phyloP scores from a whole-genome alignment of 2,329 filamentous ascomycete genomes.

The Penicillium rolfsii region DNA sequence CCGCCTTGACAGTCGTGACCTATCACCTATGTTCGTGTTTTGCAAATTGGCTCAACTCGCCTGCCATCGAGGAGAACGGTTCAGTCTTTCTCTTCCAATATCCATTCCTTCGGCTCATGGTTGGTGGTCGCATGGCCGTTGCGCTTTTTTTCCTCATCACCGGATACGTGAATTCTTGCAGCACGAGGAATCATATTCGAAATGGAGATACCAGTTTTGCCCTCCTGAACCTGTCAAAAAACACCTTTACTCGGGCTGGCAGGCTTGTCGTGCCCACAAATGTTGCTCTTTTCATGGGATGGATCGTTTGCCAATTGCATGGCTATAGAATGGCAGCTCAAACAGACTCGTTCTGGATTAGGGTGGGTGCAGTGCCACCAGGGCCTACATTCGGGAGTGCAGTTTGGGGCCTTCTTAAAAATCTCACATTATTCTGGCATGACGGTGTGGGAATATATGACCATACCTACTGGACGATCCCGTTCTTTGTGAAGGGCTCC shows the following conservation, averaged over 20 bases:
- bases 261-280: constrained; percentile 33
- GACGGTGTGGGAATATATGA: constrained; percentile 47
- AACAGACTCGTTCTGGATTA: constrained; percentile 32
- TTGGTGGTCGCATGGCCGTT: constrained; percentile 30
- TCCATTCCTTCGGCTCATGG: constrained; percentile 32
- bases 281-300: constrained; percentile 26
- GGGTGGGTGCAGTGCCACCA: constrained; percentile 13
- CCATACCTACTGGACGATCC: constrained; percentile 49
- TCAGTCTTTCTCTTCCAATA: constrained; percentile 29
- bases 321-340: constrained; percentile 27
- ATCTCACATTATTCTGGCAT: constrained; percentile 39
- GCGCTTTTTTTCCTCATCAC: constrained; percentile 38
- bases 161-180: constrained; percentile 37
- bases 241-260: constrained; percentile 15
- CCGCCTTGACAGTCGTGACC: constrained; percentile 48
- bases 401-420: constrained; percentile 23
- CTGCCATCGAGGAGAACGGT: constrained; percentile 30
- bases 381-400: constrained; percentile 23
- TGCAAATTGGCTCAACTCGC: constrained; percentile 46
- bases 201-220: constrained; percentile 27
- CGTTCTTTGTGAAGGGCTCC: constrained; percentile 47
- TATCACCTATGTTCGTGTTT: constrained; percentile 49
- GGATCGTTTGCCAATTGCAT: constrained; percentile 31
- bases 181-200: constrained; percentile 30
- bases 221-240: constrained; percentile 27